phyloP scores from a whole-genome alignment of 1,284 basidiomycete species.

The Coniferiporia weirii region DNA sequence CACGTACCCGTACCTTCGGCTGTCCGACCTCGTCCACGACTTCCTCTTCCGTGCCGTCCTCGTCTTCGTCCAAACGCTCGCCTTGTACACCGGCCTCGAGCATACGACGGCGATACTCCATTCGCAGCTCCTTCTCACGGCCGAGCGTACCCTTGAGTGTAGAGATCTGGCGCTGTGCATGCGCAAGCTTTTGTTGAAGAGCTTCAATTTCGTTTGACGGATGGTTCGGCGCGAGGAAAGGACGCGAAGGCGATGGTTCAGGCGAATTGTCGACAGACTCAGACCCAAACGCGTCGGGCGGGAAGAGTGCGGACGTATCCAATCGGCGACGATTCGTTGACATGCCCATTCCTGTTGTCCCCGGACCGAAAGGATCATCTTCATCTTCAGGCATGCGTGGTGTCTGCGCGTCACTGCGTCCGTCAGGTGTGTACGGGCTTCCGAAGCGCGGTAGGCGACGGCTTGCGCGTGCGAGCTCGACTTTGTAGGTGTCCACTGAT shows the following conservation, averaged over 20 bases:
- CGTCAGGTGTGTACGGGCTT: slow-evolving; percentile 58
- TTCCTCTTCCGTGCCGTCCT: slow-evolving; percentile 38
- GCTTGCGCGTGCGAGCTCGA: slow-evolving; percentile 57
- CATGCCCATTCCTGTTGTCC: slow-evolving; percentile 49
- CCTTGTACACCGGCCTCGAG: slow-evolving; percentile 33
- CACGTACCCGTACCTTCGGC: slow-evolving; percentile 32
- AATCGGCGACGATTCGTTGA: slow-evolving; percentile 55
- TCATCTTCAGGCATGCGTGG: slow-evolving; percentile 57
- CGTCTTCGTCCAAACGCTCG: slow-evolving; percentile 22
- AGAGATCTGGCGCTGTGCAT: slow-evolving; percentile 76
- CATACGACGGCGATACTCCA: slow-evolving; percentile 55
- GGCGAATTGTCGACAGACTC: slow-evolving; percentile 61
- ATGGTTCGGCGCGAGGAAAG: slow-evolving; percentile 63
- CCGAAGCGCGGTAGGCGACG: slow-evolving; percentile 59
- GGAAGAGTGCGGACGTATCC: slow-evolving; percentile 53
- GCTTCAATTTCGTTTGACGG: slow-evolving; percentile 76
- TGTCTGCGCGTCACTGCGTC: slow-evolving; percentile 48
- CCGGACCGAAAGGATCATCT: slow-evolving; percentile 55
- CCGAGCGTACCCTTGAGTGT: slow-evolving; percentile 74
- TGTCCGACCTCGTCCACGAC: slow-evolving; percentile 38
- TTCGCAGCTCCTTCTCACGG: slow-evolving; percentile 73
- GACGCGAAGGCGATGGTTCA: slow-evolving; percentile 54
- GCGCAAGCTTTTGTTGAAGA: slow-evolving; percentile 71
- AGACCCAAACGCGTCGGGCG: slow-evolving; percentile 47
- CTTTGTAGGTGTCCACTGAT: slow-evolving; percentile 69